Conservation (phyloP, 2,329 filamentous ascomycete genomes). For the Madurella fahalii region DNA sequence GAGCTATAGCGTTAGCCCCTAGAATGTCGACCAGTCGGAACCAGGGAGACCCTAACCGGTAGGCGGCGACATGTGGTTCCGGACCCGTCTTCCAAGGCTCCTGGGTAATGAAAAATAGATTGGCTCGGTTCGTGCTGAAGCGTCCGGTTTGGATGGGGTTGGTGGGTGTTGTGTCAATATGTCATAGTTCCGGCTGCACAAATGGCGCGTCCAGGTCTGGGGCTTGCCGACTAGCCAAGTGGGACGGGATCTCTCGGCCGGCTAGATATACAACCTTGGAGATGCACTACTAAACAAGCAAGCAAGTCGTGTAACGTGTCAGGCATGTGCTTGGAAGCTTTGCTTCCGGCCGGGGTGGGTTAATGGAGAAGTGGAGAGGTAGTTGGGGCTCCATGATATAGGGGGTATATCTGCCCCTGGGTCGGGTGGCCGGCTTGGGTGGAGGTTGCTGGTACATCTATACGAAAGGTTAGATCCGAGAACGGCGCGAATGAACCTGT, state of each 20-base stretch:
- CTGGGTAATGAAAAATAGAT: conserved; percentile 15
- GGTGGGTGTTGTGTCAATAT: too few relatives aligned
- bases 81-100: background rate
- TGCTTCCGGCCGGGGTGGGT: too few relatives aligned
- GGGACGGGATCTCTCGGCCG: too few relatives aligned
- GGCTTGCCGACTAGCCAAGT: too few relatives aligned
- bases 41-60: background rate
- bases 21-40: too few relatives aligned
- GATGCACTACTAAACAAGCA: too few relatives aligned
- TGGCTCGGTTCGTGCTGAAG: conserved; percentile 1
- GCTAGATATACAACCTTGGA: too few relatives aligned
- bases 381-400: background rate
- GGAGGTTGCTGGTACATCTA: background rate
- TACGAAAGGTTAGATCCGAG: background rate
- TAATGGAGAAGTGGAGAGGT: background rate
- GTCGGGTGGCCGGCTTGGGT: background rate
- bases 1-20: too few relatives aligned
- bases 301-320: too few relatives aligned
- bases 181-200: too few relatives aligned
- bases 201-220: too few relatives aligned
- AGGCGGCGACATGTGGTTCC: background rate
- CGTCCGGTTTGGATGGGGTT: background rate
- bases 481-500: background rate
- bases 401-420: background rate
- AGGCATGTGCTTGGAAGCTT: too few relatives aligned